phyloP scores from a whole-genome alignment of 305 asterid genomes.

The Fraxinus albicans region DNA sequence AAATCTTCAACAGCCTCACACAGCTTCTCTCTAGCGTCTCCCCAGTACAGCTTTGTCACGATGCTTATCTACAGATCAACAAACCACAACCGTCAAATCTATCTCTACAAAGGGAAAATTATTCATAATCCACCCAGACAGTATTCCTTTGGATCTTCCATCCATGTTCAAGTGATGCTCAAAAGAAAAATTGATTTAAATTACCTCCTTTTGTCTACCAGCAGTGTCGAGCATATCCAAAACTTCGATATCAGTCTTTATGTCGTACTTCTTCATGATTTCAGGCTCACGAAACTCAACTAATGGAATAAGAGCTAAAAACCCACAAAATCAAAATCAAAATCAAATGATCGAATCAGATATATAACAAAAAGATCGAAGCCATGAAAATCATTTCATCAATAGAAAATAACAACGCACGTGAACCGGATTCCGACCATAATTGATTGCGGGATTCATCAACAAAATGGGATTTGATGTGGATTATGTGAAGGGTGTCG shows the following conservation, averaged over 20 bases:
- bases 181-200: not conserved
- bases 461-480: constrained; percentile 42
- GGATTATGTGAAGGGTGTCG: constrained; percentile 65
- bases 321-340: not conserved
- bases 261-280: constrained; percentile 64
- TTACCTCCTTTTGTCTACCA: constrained; percentile 72
- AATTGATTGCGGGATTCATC: constrained; percentile 52
- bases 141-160: too few species aligned
- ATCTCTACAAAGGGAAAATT: not conserved
- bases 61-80: constrained; percentile 42
- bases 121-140: too few species aligned
- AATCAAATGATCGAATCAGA: not conserved
- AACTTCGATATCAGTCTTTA: constrained; percentile 61
- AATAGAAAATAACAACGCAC: constrained; percentile 37
- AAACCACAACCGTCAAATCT: not conserved
- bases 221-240: constrained; percentile 86
- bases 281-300: constrained; percentile 78
- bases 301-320: constrained; percentile 68
- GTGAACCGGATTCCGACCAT: constrained; percentile 75
- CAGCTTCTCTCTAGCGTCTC: constrained; percentile 81
- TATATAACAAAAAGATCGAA: not conserved
- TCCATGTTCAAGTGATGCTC: not conserved
- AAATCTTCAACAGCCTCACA: constrained; percentile 52
- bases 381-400: not conserved
- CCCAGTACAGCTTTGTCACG: constrained; percentile 66